These are phyloP conservation scores for Pseudocercospora pini-densiflorae DNA, from an alignment of 2,329 filamentous ascomycete species.

Conservation along the genomic window DNA sequence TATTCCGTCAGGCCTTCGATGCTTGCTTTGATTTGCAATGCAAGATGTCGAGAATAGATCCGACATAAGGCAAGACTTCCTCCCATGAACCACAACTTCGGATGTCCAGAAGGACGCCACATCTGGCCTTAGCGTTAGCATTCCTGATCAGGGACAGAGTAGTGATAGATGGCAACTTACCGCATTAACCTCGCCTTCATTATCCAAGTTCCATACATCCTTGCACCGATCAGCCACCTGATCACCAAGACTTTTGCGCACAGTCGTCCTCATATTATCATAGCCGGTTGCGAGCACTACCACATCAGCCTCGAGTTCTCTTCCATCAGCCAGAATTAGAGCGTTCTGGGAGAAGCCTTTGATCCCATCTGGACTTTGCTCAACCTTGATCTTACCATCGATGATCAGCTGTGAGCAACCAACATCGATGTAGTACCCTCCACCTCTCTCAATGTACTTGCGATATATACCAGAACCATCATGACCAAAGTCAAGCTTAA, in stretches of 20 bases:
- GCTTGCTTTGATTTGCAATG: conserved; percentile 47
- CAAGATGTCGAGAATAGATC: conserved; percentile 44
- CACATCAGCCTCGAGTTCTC: conserved; percentile 63
- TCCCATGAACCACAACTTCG: conserved; percentile 47
- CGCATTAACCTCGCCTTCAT: conserved; percentile 43
- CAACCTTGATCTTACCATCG: conserved; percentile 63
- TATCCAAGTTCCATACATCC: conserved; percentile 52
- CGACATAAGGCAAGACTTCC: conserved; percentile 44
- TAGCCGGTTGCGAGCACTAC: conserved; percentile 63
- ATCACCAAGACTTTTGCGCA: conserved; percentile 65
- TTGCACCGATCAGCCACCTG: conserved; percentile 61
- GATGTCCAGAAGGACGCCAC: conserved; percentile 47
- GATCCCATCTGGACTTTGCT: conserved; percentile 56
- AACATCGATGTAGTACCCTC: conserved; percentile 63
- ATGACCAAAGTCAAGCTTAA: conserved; percentile 63
- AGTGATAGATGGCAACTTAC: conserved; percentile 11
- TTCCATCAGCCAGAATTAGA: conserved; percentile 56
- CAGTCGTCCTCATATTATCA: conserved; percentile 69
- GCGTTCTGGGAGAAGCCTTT: conserved; percentile 52
- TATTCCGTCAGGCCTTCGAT: conserved; percentile 42
- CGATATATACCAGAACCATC: conserved; percentile 62
- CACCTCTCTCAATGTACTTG: conserved; percentile 69
- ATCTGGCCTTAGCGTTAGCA: conserved; percentile 34
- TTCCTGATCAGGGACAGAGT: background rate
- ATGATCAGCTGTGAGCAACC: conserved; percentile 49